Base-by-base conservation (phyloP, 78 protist species). In the Dictyostelium firmibasis region DNA sequence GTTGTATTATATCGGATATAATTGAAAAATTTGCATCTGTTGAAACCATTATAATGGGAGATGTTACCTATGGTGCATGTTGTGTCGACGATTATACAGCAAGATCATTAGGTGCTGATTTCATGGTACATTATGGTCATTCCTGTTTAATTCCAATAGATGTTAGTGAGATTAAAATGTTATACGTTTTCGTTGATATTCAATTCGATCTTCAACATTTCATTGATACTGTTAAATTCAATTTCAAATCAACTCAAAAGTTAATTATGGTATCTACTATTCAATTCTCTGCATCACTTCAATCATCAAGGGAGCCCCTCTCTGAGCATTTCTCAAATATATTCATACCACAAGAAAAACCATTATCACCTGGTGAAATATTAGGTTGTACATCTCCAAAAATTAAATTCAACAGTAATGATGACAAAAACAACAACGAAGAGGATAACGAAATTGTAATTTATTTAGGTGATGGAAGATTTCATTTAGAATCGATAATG, bases 51-150 rank as follows among this genome's bases (percentile, higher is more conserved):
- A 87, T 99, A 23, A 92, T 99, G 98, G 99, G 99, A 33, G 99
- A 99, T 60, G 99, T 99, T 5, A 98, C 99, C 11, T 99, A 99
- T 84, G 99, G 99, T 33, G 99, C 99, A 6, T 99, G 99, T 96
- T 99, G 99, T 84, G 98, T 99, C 60, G 99, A 99, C 27, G 99
- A 99, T 82, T 97, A 88, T 43, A 86, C 99, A 0, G 99, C 99
- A 1, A 4, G 75, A 0, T 98, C 99, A 14, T 84, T 98, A n/a
- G 99, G 99, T 20, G 97, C 98, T 1, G 99, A 97, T 70, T 91
- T 99, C 1, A 84, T 99, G 76, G 99, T 99, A 36, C 99, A 99
- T 84, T 99, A 99, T 77, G 99, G 99, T 18, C 99, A 99, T 91
- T 92, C 98, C 83, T 99, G 99, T 81, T 67, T 97, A 18, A 97